Percentiles rank a stretch among this genome's conserved stretches.
These are phyloP conservation scores for Gamarada debralockiae DNA, from an alignment of 495 filamentous ascomycete species.

Conservation along the genomic window DNA sequence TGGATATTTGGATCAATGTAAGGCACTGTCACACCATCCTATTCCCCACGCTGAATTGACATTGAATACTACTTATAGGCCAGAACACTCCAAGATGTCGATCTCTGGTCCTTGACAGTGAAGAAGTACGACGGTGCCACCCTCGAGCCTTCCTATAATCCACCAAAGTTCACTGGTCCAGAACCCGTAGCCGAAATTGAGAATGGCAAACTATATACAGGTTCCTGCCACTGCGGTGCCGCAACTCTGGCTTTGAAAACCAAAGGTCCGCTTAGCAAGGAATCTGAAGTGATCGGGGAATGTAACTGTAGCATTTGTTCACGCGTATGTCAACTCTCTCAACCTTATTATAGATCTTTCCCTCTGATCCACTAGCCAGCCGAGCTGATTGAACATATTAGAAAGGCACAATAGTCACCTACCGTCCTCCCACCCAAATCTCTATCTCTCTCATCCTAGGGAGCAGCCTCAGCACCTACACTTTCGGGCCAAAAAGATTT, in stretches of 20 bases:
- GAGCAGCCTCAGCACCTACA: constrained; percentile 25
- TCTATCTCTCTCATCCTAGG: not conserved
- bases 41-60: no score
- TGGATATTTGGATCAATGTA: no score
- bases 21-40: no score
- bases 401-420: not conserved
- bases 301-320: constrained; percentile 40
- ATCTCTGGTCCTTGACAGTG: no score
- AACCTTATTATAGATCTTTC: no score
- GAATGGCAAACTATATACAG: constrained; percentile 35
- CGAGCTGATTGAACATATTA: not conserved
- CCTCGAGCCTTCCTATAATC: constrained; percentile 24
- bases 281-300: constrained; percentile 22
- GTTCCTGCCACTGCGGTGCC: constrained; percentile 48
- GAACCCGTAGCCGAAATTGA: constrained; percentile 34
- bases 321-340: no score
- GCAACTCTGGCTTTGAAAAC: constrained; percentile 34
- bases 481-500: constrained; percentile 23
- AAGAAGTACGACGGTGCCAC: constrained; percentile 31
- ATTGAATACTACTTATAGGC: not conserved
- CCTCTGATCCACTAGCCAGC: not conserved
- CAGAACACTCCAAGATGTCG: no score
- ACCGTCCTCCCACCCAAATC: not conserved
- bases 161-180: constrained; percentile 32
- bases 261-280: not conserved